phyloP scores from a whole-genome alignment of 2,329 filamentous ascomycete genomes.

The Tolypocladium tropicale region DNA sequence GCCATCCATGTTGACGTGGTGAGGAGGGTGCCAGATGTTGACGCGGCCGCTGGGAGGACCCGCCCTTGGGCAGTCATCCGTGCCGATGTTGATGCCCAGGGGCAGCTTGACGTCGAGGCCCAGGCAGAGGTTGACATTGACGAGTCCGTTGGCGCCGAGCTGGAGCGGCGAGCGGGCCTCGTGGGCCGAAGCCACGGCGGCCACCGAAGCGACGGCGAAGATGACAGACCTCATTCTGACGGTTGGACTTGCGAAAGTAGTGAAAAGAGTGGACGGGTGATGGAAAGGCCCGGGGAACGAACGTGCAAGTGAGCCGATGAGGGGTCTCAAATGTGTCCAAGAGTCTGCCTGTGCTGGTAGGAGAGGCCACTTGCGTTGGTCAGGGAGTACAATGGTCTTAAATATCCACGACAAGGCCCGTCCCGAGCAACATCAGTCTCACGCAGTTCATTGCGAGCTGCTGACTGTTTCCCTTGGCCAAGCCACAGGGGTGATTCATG shows the following conservation, averaged over 20 bases:
- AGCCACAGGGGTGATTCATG: constrained; percentile 2
- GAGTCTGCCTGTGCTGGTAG: constrained; percentile 5
- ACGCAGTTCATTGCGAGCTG: background rate
- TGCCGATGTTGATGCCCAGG: constrained; percentile 6
- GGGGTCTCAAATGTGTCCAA: constrained; percentile 2
- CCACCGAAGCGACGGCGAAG: constrained; percentile 9
- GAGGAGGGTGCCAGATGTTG: constrained; percentile 26
- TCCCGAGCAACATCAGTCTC: background rate
- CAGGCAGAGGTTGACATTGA: constrained; percentile 7
- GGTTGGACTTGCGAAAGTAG: background rate
- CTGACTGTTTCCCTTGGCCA: background rate
- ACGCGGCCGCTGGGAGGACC: constrained; percentile 14
- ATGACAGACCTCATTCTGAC: constrained; percentile 14
- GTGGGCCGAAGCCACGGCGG: constrained; percentile 7
- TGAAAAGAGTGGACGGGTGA: constrained; percentile 12
- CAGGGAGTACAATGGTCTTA: constrained; percentile 9
- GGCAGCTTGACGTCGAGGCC: constrained; percentile 9
- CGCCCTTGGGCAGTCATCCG: constrained; percentile 10
- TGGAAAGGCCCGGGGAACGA: constrained; percentile 9
- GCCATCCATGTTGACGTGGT: constrained; percentile 24
- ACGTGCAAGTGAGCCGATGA: constrained; percentile 5
- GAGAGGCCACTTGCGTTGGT: background rate
- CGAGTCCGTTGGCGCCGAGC: constrained; percentile 1
- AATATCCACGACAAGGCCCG: constrained; percentile 5
- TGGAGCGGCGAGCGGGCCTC: constrained; percentile 7